These are phyloP conservation scores for button mushroom (Agaricus bisporus) DNA, from an alignment of 768 basidiomycete genomes.

Conservation along the genomic window DNA sequence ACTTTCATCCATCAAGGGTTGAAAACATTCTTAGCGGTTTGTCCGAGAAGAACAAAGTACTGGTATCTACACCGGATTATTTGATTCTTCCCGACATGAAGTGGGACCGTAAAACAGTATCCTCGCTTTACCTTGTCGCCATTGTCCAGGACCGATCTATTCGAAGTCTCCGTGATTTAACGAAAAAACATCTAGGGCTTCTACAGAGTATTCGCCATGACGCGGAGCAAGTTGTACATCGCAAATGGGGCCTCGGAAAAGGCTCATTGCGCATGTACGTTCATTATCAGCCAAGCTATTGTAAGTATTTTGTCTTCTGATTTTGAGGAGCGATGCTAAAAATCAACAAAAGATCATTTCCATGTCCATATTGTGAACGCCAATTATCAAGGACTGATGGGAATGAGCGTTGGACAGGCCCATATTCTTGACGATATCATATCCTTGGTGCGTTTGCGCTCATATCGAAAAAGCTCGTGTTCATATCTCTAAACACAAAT, in stretches of 20 bases:
- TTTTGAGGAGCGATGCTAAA: not conserved
- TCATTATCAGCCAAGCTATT: slow-evolving; percentile 96
- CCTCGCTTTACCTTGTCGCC: slow-evolving; percentile 81
- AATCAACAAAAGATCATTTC: slow-evolving; percentile 67
- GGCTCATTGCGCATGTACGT: slow-evolving; percentile 74
- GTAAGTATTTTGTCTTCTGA: slow-evolving; percentile 37
- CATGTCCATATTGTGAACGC: slow-evolving; percentile 90
- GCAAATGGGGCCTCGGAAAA: slow-evolving; percentile 58
- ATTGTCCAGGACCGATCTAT: slow-evolving; percentile 60
- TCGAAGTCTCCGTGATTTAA: slow-evolving; percentile 72
- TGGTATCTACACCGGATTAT: slow-evolving; percentile 60
- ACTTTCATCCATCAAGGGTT: slow-evolving; percentile 49
- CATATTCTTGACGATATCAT: slow-evolving; percentile 93
- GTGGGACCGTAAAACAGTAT: slow-evolving; percentile 80
- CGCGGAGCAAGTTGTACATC: slow-evolving; percentile 44
- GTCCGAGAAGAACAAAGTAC: slow-evolving; percentile 68
- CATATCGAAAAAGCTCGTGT: not conserved
- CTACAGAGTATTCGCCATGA: slow-evolving; percentile 58
- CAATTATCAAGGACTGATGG: slow-evolving; percentile 51
- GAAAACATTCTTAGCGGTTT: slow-evolving; percentile 73
- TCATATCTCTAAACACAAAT: not conserved
- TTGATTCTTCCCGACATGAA: slow-evolving; percentile 94
- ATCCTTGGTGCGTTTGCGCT: slow-evolving; percentile 50
- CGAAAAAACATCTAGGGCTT: slow-evolving; percentile 54
- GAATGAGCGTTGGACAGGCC: slow-evolving; percentile 85